phyloP scores from a whole-genome alignment of 2,329 filamentous ascomycete species.

The Plectosphaerella cucumerina region DNA sequence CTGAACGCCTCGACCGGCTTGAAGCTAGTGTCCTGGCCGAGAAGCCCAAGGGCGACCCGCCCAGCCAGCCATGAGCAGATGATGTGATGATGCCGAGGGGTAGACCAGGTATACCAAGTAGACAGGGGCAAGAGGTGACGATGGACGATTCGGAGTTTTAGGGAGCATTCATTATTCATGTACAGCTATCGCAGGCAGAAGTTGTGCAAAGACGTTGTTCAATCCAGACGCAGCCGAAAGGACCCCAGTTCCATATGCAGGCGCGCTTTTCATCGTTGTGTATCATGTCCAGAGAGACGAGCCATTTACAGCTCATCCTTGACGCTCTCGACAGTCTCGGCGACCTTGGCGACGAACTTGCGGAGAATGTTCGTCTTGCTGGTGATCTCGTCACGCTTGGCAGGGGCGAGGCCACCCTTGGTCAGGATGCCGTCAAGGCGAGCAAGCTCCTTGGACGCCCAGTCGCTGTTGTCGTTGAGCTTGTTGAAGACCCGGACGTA shows the following conservation, averaged over 20 bases:
- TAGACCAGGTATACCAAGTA: too few species aligned
- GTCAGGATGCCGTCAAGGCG: conserved; percentile 74
- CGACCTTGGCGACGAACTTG: conserved; percentile 64
- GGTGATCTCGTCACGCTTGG: conserved; percentile 86
- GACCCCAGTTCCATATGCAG: too few species aligned
- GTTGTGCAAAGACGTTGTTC: too few species aligned
- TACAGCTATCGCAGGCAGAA: background rate
- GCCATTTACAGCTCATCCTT: conserved; percentile 67
- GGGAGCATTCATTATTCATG: background rate
- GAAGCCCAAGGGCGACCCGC: conserved; percentile 38
- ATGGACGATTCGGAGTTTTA: background rate
- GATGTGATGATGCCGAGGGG: too few species aligned
- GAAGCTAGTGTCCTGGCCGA: conserved; percentile 66
- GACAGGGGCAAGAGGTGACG: too few species aligned
- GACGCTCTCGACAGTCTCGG: conserved; percentile 40
- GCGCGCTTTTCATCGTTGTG: too few species aligned
- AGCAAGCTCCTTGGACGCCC: conserved; percentile 79
- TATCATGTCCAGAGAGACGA: too few species aligned
- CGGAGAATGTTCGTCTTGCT: conserved; percentile 84
- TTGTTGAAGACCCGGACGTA: conserved; percentile 91
- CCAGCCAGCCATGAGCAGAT: conserved; percentile 26
- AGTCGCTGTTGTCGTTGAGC: conserved; percentile 71
- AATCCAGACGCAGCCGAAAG: too few species aligned
- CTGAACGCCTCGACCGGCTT: conserved; percentile 75
- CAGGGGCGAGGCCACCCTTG: conserved; percentile 79